Evolutionary conservation across 805 yeast species (phyloP).

Genomic region (Tetrapisispora taiwanensis): DNA sequence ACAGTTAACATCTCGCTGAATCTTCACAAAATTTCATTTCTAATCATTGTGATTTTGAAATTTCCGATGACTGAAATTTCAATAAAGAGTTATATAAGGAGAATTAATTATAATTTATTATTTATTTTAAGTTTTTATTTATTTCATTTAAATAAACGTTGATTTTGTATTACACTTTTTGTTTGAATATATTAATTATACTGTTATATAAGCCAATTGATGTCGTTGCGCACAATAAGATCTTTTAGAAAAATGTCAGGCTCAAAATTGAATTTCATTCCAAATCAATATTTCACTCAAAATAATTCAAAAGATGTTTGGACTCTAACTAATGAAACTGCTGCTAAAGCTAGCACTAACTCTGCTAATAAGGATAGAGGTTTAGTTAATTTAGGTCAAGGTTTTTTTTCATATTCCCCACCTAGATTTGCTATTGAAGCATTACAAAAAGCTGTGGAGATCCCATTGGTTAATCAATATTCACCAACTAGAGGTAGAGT

Average conservation of each 20-base stretch:
- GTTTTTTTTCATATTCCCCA: conserved; percentile 92
- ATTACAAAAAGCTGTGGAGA: conserved; percentile 62
- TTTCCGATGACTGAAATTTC: too few species aligned
- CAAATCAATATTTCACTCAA: conserved; percentile 42
- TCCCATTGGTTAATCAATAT: conserved; percentile 78
- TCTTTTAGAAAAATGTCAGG: conserved; percentile 7
- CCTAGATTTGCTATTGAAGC: conserved; percentile 87
- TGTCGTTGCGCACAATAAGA: conserved; percentile 7
- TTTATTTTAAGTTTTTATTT: too few species aligned
- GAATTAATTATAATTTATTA: too few species aligned
- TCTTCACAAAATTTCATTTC: too few species aligned
- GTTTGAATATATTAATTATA: too few species aligned
- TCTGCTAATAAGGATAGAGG: conserved; percentile 54
- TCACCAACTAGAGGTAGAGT: conserved; percentile 88
- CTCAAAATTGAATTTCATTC: conserved; percentile 12
- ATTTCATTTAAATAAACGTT: too few species aligned
- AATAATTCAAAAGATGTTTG: conserved; percentile 81
- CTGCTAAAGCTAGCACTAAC: conserved; percentile 59
- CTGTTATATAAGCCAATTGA: conserved; percentile 3
- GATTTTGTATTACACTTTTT: too few species aligned
- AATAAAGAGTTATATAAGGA: too few species aligned
- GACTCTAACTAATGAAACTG: conserved; percentile 91
- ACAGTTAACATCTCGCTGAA: too few species aligned
- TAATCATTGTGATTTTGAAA: too few species aligned
- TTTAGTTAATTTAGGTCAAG: conserved; percentile 88